Conservation (phyloP, 257 asterid genomes). For the Forsythia viridissima region DNA sequence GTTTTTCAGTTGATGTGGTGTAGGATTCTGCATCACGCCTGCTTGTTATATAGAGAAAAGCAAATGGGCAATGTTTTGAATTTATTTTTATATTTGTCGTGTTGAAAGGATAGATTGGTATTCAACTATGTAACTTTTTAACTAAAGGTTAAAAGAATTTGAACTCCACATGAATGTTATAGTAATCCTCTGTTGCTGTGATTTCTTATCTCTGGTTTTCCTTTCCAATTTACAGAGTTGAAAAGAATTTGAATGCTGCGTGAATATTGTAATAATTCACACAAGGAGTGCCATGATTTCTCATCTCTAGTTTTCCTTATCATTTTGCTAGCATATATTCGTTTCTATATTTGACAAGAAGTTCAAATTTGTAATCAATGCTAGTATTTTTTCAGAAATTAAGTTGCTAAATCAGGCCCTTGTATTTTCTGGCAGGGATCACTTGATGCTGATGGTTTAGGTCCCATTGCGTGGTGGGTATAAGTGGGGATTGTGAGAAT, state of each 20-base stretch:
- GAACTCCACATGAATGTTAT: background rate
- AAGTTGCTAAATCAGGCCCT: background rate
- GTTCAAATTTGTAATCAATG: no score
- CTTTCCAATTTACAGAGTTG: no score
- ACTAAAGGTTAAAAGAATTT: no score
- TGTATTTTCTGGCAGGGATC: conserved; percentile 54
- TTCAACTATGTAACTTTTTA: background rate
- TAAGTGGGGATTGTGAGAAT: background rate
- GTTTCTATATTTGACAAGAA: background rate
- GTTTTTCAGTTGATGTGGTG: background rate
- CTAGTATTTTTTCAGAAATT: background rate
- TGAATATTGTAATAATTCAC: background rate
- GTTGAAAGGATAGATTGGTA: background rate
- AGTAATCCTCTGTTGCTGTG: background rate
- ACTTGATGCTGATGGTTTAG: conserved; percentile 80
- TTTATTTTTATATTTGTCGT: background rate
- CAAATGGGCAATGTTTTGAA: background rate
- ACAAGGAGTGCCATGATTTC: background rate
- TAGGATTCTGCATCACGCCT: background rate
- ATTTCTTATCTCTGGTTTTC: no score
- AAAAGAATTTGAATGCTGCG: background rate
- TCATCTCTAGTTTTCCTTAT: background rate
- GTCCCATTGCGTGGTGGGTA: conserved; percentile 84
- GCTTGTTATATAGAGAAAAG: background rate
- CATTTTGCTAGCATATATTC: background rate